These are phyloP conservation scores for Aspergillus ellipticus DNA, from an alignment of 495 filamentous ascomycete genomes.

Conservation along the genomic window DNA sequence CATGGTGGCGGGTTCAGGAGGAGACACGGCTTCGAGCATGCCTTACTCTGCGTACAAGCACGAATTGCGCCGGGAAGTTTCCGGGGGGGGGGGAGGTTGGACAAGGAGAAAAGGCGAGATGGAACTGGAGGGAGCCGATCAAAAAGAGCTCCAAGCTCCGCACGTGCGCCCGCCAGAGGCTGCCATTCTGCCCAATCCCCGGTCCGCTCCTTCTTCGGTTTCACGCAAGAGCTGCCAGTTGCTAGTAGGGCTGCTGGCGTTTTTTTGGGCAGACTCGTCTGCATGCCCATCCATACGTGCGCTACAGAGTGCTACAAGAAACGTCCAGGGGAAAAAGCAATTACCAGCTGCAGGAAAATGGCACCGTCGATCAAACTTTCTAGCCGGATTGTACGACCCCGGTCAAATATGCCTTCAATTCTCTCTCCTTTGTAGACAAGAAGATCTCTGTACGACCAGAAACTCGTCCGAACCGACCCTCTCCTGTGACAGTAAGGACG, in stretches of 20 bases:
- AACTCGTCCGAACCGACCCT: not conserved
- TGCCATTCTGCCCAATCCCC: slow-evolving; percentile 7
- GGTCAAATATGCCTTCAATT: not conserved
- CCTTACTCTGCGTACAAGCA: not conserved
- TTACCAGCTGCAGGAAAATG: not conserved
- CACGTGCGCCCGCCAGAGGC: slow-evolving; percentile 25
- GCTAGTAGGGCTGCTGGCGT: not conserved
- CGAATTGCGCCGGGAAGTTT: not conserved
- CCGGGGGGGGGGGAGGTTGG: not conserved
- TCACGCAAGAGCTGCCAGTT: too few species aligned
- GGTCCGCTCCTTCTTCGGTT: not conserved
- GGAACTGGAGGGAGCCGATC: slow-evolving; percentile 7
- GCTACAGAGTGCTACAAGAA: not conserved
- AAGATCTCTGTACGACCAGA: not conserved
- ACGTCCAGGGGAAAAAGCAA: not conserved
- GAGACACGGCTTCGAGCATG: slow-evolving; percentile 11
- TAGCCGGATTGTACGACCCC: not conserved
- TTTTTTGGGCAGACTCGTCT: not conserved
- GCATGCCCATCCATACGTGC: not conserved
- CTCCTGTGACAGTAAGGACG: not conserved
- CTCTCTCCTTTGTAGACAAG: not conserved
- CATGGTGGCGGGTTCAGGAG: slow-evolving; percentile 23
- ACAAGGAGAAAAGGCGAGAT: not conserved
- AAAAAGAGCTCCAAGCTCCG: slow-evolving; percentile 25
- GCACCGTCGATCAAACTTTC: not conserved